Conservation (phyloP, 1,284 basidiomycete genomes). For the Microbotryum scabiosae region DNA sequence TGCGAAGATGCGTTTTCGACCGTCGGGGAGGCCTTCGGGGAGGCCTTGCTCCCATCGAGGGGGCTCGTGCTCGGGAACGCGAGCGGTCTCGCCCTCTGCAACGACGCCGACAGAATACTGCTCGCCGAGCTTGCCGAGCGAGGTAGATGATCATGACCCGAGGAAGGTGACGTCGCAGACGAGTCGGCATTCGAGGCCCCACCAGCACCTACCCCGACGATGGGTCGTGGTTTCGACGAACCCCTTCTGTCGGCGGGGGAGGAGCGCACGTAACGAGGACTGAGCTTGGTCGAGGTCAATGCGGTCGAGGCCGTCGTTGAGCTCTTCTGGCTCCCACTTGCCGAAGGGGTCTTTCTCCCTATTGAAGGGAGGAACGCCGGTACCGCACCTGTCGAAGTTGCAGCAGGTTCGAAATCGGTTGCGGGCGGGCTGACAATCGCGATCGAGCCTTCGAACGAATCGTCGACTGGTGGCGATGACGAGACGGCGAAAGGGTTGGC, state of each 20-base stretch:
- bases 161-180: neutral
- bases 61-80: too few relatives aligned
- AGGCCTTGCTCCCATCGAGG: too few relatives aligned
- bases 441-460: neutral
- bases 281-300: neutral
- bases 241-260: neutral
- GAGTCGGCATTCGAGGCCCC: neutral
- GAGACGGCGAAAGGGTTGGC: conserved; percentile 4
- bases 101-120: conserved; percentile 20
- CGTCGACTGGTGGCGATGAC: neutral
- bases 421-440: neutral
- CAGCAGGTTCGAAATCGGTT: conserved; percentile 20
- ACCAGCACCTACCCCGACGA: neutral
- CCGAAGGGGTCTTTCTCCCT: conserved; percentile 2
- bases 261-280: conserved; percentile 16
- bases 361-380: conserved; percentile 25
- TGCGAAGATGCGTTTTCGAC: too few relatives aligned
- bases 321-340: neutral
- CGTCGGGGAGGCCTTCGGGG: too few relatives aligned
- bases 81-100: neutral
- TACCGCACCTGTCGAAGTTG: conserved; percentile 1
- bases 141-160: neutral
- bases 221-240: neutral
- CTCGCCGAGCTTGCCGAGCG: conserved; percentile 18
- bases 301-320: neutral